Evolutionary conservation across 2,329 filamentous ascomycete genomes (phyloP).

Genomic region (Elsinoe batatas): DNA sequence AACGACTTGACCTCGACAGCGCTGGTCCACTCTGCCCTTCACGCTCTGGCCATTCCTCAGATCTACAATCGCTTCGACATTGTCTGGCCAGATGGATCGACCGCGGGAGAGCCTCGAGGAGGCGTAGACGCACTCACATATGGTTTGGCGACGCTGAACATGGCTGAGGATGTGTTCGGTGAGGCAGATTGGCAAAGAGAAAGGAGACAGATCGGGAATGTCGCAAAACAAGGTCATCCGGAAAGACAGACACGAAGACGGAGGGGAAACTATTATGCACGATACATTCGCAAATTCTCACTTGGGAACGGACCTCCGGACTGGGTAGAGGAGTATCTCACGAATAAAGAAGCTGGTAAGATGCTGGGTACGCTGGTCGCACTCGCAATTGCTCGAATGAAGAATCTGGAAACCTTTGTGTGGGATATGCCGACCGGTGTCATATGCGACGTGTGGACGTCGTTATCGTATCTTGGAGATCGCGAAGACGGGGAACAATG

Average conservation of each 20-base stretch:
- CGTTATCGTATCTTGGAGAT: slow-evolving; percentile 60
- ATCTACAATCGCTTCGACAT: slow-evolving; percentile 84
- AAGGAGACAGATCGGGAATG: slow-evolving; percentile 17
- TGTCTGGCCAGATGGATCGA: slow-evolving; percentile 68
- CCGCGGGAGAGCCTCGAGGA: slow-evolving; percentile 54
- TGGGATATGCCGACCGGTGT: slow-evolving; percentile 90
- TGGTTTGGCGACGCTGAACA: slow-evolving; percentile 68
- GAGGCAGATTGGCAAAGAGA: slow-evolving; percentile 34
- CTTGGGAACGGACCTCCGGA: slow-evolving; percentile 70
- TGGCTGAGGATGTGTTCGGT: slow-evolving; percentile 56
- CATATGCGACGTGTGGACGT: slow-evolving; percentile 69
- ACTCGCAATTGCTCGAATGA: slow-evolving; percentile 69
- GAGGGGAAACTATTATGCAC: slow-evolving; percentile 64
- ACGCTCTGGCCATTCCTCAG: slow-evolving; percentile 63
- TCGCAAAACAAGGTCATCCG: not conserved
- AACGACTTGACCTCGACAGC: slow-evolving; percentile 73
- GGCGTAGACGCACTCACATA: slow-evolving; percentile 77
- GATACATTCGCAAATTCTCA: slow-evolving; percentile 72
- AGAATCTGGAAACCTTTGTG: slow-evolving; percentile 68
- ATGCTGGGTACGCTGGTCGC: slow-evolving; percentile 80
- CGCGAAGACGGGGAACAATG: slow-evolving; percentile 50
- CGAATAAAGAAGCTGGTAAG: slow-evolving; percentile 74
- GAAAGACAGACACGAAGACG: slow-evolving; percentile 30
- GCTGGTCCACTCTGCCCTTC: slow-evolving; percentile 66
- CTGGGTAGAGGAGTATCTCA: slow-evolving; percentile 73